Conservation (phyloP, 257 asterid species). For the Lavandula angustifolia region DNA sequence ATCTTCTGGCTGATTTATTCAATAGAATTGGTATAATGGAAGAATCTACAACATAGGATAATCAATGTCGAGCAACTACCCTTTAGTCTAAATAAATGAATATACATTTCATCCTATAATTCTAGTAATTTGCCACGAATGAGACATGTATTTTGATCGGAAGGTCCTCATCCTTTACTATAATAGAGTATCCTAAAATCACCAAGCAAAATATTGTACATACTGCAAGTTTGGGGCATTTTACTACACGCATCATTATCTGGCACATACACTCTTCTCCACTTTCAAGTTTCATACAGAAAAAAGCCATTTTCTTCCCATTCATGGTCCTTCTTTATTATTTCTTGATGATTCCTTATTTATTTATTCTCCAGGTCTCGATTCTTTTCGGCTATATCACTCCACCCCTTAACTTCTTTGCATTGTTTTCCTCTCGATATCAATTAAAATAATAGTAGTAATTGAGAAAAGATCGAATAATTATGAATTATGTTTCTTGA, state of each 20-base stretch:
- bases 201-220: conserved; percentile 17
- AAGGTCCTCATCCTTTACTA: no score
- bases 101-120: no score
- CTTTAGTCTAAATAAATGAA: no score
- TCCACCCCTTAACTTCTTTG: conserved; percentile 56
- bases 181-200: no score
- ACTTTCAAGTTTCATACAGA: conserved; percentile 10
- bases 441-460: not conserved
- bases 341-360: no score
- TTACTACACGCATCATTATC: conserved; percentile 34
- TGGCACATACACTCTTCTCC: conserved; percentile 38
- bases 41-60: no score
- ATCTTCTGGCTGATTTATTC: no score
- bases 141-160: no score
- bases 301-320: not conserved
- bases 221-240: conserved; percentile 35
- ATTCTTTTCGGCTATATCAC: conserved; percentile 72
- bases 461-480: not conserved
- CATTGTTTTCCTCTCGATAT: conserved; percentile 28
- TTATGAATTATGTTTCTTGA: not conserved
- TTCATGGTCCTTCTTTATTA: conserved; percentile 4
- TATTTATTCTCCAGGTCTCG: conserved; percentile 31
- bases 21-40: no score
- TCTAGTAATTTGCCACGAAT: no score
- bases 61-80: no score